Base-by-base conservation (phyloP, 2,329 filamentous ascomycete species). In the Fusarium avenaceum region DNA sequence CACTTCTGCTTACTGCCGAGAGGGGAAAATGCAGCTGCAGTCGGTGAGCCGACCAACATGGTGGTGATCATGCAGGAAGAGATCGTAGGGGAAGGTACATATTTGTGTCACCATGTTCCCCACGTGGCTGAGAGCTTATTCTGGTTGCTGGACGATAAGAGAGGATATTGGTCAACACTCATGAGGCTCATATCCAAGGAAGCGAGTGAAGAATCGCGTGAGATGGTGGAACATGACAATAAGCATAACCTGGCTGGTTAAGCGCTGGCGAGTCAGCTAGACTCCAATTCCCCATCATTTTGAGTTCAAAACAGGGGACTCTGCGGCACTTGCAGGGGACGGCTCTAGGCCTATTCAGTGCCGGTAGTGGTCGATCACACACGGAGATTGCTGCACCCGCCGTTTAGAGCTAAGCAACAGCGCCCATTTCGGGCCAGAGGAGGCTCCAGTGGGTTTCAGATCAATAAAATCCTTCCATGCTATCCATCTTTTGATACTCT, bases 321-420 rank as follows among this genome's bases (percentile, higher is more conserved):
- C n/a, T 13, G 24, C 32, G 28, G 19, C 26, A 33, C 48, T 40
- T 42, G 30, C 26, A 51, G 46, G 26, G 43, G 24, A 32, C 32
- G 24, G n/a, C 15, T 32, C 32, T 38, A 22, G 22, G 14, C 13
- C 28, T 15, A 6, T 43, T 46, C 40, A 30, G 30, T 38, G 24
- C 28, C 19, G 30, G 49, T 33, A 63, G 43, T 14, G 47, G 57
- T 62, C 57, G 59, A 63, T 63, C 57, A 22, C 38, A 56, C 59
- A 56, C 59, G 57, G 59, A 62, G 28, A 46, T 63, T 63, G 48
- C 49, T 55, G 38, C 38, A 47, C 28, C 57, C 57, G 57, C 39
- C 32, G 38, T 33, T 35, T 35, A 17, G 39, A 59, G 32, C 44
- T 19, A 15, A 30, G 20, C 30, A 55, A 11, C n/a, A 63, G 33